A percentile compares a stretch with the other conserved stretches of the same genome.
Evolutionary conservation across 768 basidiomycete species (phyloP).

Genomic region (Lactifluus echinatus): DNA sequence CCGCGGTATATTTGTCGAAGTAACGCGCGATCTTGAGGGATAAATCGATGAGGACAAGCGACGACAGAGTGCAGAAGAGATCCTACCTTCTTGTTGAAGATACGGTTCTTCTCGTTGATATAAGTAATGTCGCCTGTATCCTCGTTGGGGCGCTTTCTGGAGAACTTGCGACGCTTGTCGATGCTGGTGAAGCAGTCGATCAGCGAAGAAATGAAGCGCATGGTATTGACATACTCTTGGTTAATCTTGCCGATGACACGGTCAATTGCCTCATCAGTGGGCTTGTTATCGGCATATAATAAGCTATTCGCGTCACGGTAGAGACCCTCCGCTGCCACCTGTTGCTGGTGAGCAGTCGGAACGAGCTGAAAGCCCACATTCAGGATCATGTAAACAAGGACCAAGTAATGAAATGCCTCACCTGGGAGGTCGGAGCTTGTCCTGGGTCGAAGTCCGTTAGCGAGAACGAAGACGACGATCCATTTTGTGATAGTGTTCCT

Average conservation of each 20-base stretch:
- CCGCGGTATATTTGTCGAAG: slow-evolving; percentile 94
- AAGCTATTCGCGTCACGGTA: slow-evolving; percentile 93
- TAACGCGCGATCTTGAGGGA: slow-evolving; percentile 72
- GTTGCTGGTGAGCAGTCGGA: slow-evolving; percentile 53
- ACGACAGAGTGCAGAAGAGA: not conserved
- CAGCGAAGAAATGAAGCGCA: slow-evolving; percentile 2
- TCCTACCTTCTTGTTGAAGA: slow-evolving; percentile 92
- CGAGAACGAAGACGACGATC: slow-evolving; percentile 30
- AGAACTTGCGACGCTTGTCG: slow-evolving; percentile 86
- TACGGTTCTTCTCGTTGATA: slow-evolving; percentile 96
- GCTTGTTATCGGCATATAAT: slow-evolving; percentile 92
- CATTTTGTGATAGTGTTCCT: slow-evolving; percentile 48
- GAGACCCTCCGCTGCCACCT: slow-evolving; percentile 65
- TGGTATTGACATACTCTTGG: slow-evolving; percentile 58
- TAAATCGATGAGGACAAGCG: not conserved
- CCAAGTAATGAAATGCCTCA: slow-evolving; percentile 19
- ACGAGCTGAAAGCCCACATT: slow-evolving; percentile 32
- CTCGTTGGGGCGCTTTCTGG: slow-evolving; percentile 82
- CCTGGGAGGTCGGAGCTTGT: slow-evolving; percentile 35
- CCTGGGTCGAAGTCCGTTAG: slow-evolving; percentile 46
- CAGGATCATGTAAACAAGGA: not conserved
- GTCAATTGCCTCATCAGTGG: slow-evolving; percentile 92
- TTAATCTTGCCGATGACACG: slow-evolving; percentile 87
- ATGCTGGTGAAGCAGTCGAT: slow-evolving; percentile 39
- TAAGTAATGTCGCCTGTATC: slow-evolving; percentile 96